Evolutionary conservation across 352 stramenopile species (phyloP), one percentile per base, ranked within the genome.

Genomic region (Phytophthora lateralis): DNA sequence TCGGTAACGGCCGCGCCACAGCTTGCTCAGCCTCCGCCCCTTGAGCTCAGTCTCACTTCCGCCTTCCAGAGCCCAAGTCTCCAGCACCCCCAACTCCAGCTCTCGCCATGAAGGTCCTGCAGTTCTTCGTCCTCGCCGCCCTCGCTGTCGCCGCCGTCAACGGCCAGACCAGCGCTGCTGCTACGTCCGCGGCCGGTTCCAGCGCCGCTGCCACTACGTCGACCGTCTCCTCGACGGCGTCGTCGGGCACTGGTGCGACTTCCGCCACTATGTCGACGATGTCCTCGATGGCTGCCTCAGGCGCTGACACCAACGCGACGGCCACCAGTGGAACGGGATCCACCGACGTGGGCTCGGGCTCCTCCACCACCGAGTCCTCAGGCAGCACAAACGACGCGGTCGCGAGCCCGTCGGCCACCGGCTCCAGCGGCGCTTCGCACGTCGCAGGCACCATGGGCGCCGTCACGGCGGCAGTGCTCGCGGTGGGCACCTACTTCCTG

Each of bases 41-140:
- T 32, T 6, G 12, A 18, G 11, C 43, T 66, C 63, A 71, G 58
- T 71, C 43, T 29, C 45, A 59, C 51, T 59, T 71, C 59, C 34
- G 17, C 37, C 37, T 42, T 7, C 50, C 34, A 63, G 63, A 42
- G 37, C 27, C 17, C 50, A 66, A 71, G 63, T 51, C 49, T 41
- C 38, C 39, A 49, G 47, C 48, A 32, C 0, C 60, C n/a, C 17
- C 43, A n/a, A 9, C 27, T 12, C 50, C 48, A 59, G 15, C 18
- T 32, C 8, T 41, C 21, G 43, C 12, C 8, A 75, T 75, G 62
- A 62, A 75, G 62, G 49, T 75, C 37, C 55, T 69, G 42, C 56
- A 71, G 56, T 9, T 71, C 56, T 32, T 75, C 56, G 46, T 55
- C 35, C 37, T 75, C 53, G 67, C 62, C 47, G 35, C 54, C 2